phyloP scores from a whole-genome alignment of 805 yeast genomes.

The Candida maris region DNA sequence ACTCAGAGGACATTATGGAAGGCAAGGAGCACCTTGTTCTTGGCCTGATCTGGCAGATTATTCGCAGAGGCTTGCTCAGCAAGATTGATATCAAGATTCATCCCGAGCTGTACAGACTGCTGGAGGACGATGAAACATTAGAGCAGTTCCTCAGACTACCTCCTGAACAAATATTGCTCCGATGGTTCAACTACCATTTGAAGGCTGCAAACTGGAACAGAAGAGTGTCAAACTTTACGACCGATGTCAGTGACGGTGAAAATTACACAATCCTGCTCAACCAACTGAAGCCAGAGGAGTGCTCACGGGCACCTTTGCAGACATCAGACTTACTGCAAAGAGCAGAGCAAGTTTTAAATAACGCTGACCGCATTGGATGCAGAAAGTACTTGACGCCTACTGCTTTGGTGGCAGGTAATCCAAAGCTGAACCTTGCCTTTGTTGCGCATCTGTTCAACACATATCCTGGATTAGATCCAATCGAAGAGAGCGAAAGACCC shows the following conservation, averaged over 20 bases:
- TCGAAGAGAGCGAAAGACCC: conserved; percentile 84
- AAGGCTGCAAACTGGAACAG: conserved; percentile 88
- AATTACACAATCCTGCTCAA: conserved; percentile 85
- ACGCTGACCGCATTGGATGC: conserved; percentile 89
- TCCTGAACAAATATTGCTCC: conserved; percentile 92
- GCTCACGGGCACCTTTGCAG: conserved; percentile 81
- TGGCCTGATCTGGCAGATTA: conserved; percentile 96
- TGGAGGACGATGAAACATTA: conserved; percentile 94
- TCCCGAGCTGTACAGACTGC: conserved; percentile 90
- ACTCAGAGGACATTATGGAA: conserved; percentile 88
- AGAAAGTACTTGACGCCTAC: conserved; percentile 94
- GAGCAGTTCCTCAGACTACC: conserved; percentile 96
- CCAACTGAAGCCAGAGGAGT: conserved; percentile 79
- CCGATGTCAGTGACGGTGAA: conserved; percentile 92
- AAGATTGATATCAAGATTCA: conserved; percentile 95
- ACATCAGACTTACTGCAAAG: conserved; percentile 70
- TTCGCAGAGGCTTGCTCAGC: conserved; percentile 89
- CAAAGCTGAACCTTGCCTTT: conserved; percentile 92
- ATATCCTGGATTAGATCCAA: conserved; percentile 93
- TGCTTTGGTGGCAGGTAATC: conserved; percentile 91
- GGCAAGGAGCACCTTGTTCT: conserved; percentile 90
- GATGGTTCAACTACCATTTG: conserved; percentile 97
- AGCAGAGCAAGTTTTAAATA: conserved; percentile 80
- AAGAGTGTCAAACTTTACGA: conserved; percentile 79
- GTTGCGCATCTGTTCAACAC: conserved; percentile 97